phyloP scores from a whole-genome alignment of 257 asterid genomes.

The Jasminum sambac region DNA sequence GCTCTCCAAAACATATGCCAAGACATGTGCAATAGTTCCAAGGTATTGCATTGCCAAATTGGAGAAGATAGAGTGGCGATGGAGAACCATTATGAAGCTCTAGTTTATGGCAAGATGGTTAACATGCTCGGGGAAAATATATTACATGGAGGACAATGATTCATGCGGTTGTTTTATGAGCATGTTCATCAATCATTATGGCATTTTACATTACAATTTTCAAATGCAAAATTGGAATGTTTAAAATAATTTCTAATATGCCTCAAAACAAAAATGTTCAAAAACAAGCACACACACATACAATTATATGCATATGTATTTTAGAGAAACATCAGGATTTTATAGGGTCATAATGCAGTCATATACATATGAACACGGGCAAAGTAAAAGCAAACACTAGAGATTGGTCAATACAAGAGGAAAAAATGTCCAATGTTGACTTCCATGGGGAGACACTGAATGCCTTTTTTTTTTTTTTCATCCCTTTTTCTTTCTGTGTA shows the following conservation, averaged over 20 bases:
- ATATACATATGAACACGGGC: neutral
- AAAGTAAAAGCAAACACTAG: neutral
- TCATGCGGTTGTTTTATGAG: neutral
- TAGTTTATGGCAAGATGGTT: neutral
- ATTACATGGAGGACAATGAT: neutral
- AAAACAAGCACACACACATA: neutral
- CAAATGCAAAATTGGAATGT: neutral
- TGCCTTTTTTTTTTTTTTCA: too few relatives aligned
- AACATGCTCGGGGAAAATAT: neutral
- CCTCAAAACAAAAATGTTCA: neutral
- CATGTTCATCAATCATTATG: neutral
- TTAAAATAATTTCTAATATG: neutral
- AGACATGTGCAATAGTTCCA: constrained; percentile 7
- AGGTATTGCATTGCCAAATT: constrained; percentile 9
- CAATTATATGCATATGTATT: neutral
- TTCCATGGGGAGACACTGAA: neutral
- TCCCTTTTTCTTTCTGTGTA: neutral
- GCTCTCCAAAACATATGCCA: too few relatives aligned
- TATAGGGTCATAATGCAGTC: neutral
- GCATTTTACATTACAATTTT: neutral
- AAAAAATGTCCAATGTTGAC: neutral
- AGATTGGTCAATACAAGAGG: neutral
- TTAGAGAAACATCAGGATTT: neutral
- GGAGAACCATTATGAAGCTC: neutral
- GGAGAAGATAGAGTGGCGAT: neutral